Evolutionary conservation across 2,329 filamentous ascomycete species (phyloP).

Genomic region (Ustulina deusta): DNA sequence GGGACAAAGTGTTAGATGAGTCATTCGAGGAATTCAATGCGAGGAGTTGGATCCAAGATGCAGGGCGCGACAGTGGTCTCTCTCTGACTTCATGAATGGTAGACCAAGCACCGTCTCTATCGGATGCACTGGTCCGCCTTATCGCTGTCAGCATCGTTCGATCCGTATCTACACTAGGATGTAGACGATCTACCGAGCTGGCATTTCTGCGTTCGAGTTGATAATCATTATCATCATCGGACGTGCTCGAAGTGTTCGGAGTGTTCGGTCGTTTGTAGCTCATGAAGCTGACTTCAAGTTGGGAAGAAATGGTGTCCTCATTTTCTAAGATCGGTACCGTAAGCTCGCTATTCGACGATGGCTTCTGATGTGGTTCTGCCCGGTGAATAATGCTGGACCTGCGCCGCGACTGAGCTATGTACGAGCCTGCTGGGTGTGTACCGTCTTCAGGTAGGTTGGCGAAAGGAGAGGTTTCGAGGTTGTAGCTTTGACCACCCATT

Average conservation of each 20-base stretch:
- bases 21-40: slow-evolving; percentile 18
- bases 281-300: slow-evolving; percentile 39
- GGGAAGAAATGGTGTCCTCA: slow-evolving; percentile 37
- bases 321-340: slow-evolving; percentile 35
- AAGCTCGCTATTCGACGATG: slow-evolving; percentile 27
- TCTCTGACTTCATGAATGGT: slow-evolving; percentile 16
- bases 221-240: slow-evolving; percentile 33
- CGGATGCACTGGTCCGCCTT: slow-evolving; percentile 19
- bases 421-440: neutral
- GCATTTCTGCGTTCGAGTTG: slow-evolving; percentile 27
- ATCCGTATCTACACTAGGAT: slow-evolving; percentile 35
- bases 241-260: slow-evolving; percentile 25
- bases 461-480: neutral
- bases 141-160: slow-evolving; percentile 22
- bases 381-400: neutral
- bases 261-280: slow-evolving; percentile 21
- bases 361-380: slow-evolving; percentile 2
- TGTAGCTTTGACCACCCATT: neutral
- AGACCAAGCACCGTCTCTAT: slow-evolving; percentile 32
- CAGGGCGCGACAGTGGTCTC: slow-evolving; percentile 9
- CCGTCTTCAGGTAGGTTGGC: neutral
- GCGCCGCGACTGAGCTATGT: neutral
- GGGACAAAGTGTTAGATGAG: slow-evolving; percentile 32
- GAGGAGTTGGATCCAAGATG: slow-evolving; percentile 34
- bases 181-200: slow-evolving; percentile 36